Conservation (phyloP, 768 basidiomycete genomes). For the Boletus sp. region DNA sequence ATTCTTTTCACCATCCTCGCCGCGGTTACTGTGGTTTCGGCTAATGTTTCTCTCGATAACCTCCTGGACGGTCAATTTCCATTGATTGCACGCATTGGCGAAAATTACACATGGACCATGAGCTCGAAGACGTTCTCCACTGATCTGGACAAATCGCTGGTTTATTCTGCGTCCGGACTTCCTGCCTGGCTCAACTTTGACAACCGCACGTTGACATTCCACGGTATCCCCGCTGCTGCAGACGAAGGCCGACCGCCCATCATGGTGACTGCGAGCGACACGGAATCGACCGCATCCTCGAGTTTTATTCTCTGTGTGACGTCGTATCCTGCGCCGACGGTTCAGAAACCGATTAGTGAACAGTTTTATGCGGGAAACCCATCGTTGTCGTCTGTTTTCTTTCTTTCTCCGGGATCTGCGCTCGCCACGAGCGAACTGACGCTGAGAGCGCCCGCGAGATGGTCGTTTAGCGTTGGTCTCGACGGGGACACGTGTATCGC, state of each 20-base stretch:
- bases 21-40: conserved; percentile 37
- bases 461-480: conserved; percentile 92
- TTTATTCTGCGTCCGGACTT: conserved; percentile 53
- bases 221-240: conserved; percentile 58
- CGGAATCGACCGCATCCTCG: conserved; percentile 48
- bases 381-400: conserved; percentile 74
- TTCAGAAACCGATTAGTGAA: conserved; percentile 49
- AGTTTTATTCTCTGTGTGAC: conserved; percentile 57
- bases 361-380: conserved; percentile 62
- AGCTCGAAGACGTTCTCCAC: conserved; percentile 63
- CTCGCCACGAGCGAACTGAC: conserved; percentile 48
- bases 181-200: conserved; percentile 82
- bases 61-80: conserved; percentile 75
- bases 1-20: conserved; percentile 52
- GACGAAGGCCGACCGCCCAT: conserved; percentile 66
- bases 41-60: conserved; percentile 50
- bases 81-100: conserved; percentile 63
- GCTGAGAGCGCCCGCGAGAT: conserved; percentile 71
- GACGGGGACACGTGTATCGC: conserved; percentile 57
- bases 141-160: conserved; percentile 38
- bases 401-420: conserved; percentile 58
- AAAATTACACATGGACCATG: conserved; percentile 68
- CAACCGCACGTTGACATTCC: conserved; percentile 52
- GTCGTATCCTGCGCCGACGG: conserved; percentile 46
- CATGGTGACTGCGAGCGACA: conserved; percentile 60